phyloP scores from a whole-genome alignment of 2,329 filamentous ascomycete species.

The Metarhizium robertsii region DNA sequence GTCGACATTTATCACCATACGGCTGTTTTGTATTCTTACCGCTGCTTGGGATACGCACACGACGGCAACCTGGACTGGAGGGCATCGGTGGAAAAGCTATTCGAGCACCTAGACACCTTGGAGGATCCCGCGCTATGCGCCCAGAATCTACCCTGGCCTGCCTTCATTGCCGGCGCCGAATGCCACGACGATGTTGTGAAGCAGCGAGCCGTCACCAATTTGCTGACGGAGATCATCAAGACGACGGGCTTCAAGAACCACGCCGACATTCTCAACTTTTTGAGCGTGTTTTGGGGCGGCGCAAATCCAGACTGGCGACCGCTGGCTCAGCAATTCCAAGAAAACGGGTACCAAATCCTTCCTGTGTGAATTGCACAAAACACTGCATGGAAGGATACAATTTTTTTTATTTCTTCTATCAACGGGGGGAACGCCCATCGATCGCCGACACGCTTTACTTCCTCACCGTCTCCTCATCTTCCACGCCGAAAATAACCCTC shows the following conservation, averaged over 20 bases:
- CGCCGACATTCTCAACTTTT: constrained; percentile 13
- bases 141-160: constrained; percentile 21
- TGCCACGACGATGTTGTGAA: constrained; percentile 13
- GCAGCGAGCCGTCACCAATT: constrained; percentile 10
- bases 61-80: constrained; percentile 9
- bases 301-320: constrained; percentile 16
- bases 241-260: constrained; percentile 16
- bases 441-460: background rate
- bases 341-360: constrained; percentile 13
- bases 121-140: constrained; percentile 14
- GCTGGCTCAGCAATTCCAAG: constrained; percentile 13
- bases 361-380: constrained; percentile 7
- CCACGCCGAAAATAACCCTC: constrained; percentile 24
- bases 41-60: constrained; percentile 14
- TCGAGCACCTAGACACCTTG: constrained; percentile 14
- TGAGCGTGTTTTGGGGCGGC: constrained; percentile 17
- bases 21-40: constrained; percentile 17
- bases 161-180: constrained; percentile 19
- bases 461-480: constrained; percentile 23
- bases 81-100: constrained; percentile 11
- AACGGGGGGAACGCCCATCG: too few relatives aligned
- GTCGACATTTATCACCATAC: constrained; percentile 20
- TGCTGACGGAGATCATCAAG: constrained; percentile 10
- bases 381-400: too few relatives aligned
- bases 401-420: too few relatives aligned